Conservation (phyloP, 2,329 filamentous ascomycete species). For the Neophaeococcomyces aloes region DNA sequence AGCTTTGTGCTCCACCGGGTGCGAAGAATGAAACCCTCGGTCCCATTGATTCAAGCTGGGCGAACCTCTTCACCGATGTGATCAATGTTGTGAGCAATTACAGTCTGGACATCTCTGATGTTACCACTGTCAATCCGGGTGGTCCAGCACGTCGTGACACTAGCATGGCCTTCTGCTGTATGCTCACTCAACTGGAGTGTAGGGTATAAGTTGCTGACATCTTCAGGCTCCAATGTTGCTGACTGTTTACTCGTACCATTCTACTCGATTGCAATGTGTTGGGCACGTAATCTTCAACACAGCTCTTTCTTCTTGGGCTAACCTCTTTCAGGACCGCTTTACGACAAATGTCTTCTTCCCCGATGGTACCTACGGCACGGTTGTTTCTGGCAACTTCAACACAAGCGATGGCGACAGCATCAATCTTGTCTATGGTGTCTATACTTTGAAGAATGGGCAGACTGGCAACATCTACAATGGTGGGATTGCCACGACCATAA, state of each 20-base stretch:
- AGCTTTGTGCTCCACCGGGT: not conserved
- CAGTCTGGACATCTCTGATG: not conserved
- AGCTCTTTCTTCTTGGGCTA: not conserved
- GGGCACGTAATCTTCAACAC: not conserved
- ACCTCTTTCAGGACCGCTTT: conserved; percentile 33
- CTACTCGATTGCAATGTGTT: conserved; percentile 5
- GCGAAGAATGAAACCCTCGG: not conserved
- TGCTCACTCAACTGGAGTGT: not conserved
- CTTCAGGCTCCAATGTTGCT: not conserved
- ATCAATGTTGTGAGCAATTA: conserved; percentile 3
- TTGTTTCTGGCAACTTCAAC: conserved; percentile 36
- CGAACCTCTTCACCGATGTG: conserved; percentile 1
- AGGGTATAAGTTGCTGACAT: not conserved
- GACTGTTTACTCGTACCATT: not conserved
- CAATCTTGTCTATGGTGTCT: conserved; percentile 38
- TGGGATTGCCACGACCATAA: conserved; percentile 24
- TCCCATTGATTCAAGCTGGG: not conserved
- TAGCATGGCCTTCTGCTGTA: conserved; percentile 6
- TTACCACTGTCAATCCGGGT: not conserved
- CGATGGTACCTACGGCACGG: conserved; percentile 37
- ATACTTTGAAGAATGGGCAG: conserved; percentile 29
- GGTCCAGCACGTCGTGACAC: conserved; percentile 4
- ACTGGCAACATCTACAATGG: conserved; percentile 37
- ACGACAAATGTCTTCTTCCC: conserved; percentile 42
- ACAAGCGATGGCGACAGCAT: conserved; percentile 28